Base-by-base conservation (phyloP, 2,329 filamentous ascomycete species). In the Fusarium chaquense region DNA sequence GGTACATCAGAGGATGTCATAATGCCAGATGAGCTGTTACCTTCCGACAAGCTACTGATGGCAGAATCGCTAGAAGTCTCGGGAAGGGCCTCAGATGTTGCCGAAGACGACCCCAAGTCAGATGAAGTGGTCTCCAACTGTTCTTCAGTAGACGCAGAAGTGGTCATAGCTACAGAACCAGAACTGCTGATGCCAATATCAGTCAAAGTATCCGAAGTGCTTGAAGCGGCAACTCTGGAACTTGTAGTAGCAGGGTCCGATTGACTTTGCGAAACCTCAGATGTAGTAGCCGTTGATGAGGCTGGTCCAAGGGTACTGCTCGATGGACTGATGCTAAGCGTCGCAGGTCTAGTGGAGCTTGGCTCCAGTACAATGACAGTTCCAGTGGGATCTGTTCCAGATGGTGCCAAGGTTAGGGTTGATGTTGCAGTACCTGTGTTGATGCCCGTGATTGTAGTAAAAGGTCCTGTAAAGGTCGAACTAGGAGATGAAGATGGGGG, bases 291-390 rank as follows among this genome's bases (percentile, higher is more conserved):
- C 6, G 12, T 33, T 13, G 55, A 43, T 22, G 47, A 35, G 13
- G 33, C 33, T 18, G 20, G 12, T 2, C 32, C 13, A 32, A 4
- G 11, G 12, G 3, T 11, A 18, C 46, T 20, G 10, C 20, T 57
- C 3, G 51, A 33, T 22, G n/a, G 22, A 20, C 26, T 59, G 2
- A 18, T 20, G 5, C 50, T 32, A 12, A 40, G 50, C 1, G 56
- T 22, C 3, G 22, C 3, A 8, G 50, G 11, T 6, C 41, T 18
- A 13, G 35, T 36, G 9, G 32, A 13, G 11, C n/a, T 56, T 3
- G 57, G 51, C 32, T 57, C 50, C 0, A 57, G 13, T 6, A 57
- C 26, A 16, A 57, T 60, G 11, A 58, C 51, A 1, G 57, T 56
- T 38, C 44, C 53, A 4, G 26, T 50, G 1, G 53, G 33, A 18